These are phyloP conservation scores for Fusarium agapanthi DNA, from an alignment of 2,329 filamentous ascomycete species.

Conservation along the genomic window DNA sequence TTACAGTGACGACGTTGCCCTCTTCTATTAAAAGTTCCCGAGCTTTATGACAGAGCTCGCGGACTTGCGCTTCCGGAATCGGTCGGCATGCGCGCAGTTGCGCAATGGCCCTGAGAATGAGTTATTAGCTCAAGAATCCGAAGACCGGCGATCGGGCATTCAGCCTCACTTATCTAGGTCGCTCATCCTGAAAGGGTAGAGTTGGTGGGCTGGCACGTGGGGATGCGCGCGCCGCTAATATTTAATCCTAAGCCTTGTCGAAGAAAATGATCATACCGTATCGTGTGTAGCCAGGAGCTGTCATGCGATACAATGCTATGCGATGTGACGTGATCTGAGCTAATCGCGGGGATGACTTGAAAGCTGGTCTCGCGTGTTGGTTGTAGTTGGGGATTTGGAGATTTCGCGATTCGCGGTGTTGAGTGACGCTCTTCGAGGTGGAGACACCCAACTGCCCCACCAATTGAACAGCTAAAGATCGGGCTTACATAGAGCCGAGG, in stretches of 20 bases:
- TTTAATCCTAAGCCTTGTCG: conserved; percentile 10
- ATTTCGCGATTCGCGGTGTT: conserved; percentile 26
- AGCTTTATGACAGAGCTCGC: conserved; percentile 96
- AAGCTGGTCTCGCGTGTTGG: conserved; percentile 9
- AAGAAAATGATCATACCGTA: conserved; percentile 39
- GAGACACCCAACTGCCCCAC: conserved; percentile 12
- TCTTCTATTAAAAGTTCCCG: conserved; percentile 96
- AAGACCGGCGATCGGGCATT: conserved; percentile 1
- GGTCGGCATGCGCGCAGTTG: conserved; percentile 95
- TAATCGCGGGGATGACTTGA: neutral
- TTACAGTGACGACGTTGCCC: conserved; percentile 94
- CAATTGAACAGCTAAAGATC: neutral
- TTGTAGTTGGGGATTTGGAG: conserved; percentile 27
- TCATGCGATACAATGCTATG: neutral
- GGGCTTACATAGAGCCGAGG: conserved; percentile 27
- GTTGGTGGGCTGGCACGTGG: conserved; percentile 28
- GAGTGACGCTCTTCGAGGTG: conserved; percentile 18
- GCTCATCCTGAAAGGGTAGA: conserved; percentile 70
- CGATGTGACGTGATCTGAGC: neutral
- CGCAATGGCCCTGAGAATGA: conserved; percentile 78
- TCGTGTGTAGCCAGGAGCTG: conserved; percentile 9
- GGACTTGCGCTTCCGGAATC: conserved; percentile 93
- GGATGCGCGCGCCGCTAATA: conserved; percentile 34
- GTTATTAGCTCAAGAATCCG: conserved; percentile 17
- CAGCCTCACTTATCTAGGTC: conserved; percentile 84